Percentiles rank a stretch among this genome's conserved stretches.
phyloP scores from a whole-genome alignment of 139 green algal genomes.

The Diplosphaera chodatii region DNA sequence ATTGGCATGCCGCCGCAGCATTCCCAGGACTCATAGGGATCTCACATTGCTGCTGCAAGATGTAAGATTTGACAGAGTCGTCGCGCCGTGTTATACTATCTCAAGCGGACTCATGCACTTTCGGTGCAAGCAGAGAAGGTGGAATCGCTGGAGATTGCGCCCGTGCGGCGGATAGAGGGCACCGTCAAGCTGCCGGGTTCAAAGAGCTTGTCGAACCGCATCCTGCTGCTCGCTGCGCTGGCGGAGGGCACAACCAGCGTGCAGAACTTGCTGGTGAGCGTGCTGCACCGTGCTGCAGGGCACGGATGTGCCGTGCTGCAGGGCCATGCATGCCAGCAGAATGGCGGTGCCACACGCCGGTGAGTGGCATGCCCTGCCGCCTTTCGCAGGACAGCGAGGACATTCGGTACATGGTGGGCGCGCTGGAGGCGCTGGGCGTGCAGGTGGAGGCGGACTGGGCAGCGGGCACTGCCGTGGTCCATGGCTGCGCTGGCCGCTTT shows the following conservation, averaged over 20 bases:
- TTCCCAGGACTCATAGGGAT: too few species aligned
- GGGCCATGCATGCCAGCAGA: too few species aligned
- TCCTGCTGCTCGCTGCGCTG: conserved; percentile 91
- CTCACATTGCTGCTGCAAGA: too few species aligned
- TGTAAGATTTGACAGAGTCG: too few species aligned
- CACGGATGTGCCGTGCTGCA: too few species aligned
- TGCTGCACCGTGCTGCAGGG: too few species aligned
- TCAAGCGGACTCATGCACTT: too few species aligned
- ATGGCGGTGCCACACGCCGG: too few species aligned
- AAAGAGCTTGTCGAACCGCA: conserved; percentile 95
- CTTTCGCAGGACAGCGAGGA: conserved; percentile 92
- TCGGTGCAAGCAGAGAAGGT: not conserved
- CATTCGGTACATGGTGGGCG: conserved; percentile 91
- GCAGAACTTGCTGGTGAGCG: conserved; percentile 87
- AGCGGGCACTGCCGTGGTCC: conserved; percentile 54
- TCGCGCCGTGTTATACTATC: too few species aligned
- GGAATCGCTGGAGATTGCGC: conserved; percentile 8
- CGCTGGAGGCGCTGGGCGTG: conserved; percentile 85
- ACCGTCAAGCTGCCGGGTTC: conserved; percentile 84
- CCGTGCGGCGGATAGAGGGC: conserved; percentile 55
- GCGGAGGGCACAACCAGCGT: conserved; percentile 79
- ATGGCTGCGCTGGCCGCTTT: conserved; percentile 85
- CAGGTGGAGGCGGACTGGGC: conserved; percentile 77
- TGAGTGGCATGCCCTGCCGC: too few species aligned
- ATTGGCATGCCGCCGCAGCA: not conserved